Base-by-base conservation (phyloP, 2,329 filamentous ascomycete species). In the Pseudonectria buxi region DNA sequence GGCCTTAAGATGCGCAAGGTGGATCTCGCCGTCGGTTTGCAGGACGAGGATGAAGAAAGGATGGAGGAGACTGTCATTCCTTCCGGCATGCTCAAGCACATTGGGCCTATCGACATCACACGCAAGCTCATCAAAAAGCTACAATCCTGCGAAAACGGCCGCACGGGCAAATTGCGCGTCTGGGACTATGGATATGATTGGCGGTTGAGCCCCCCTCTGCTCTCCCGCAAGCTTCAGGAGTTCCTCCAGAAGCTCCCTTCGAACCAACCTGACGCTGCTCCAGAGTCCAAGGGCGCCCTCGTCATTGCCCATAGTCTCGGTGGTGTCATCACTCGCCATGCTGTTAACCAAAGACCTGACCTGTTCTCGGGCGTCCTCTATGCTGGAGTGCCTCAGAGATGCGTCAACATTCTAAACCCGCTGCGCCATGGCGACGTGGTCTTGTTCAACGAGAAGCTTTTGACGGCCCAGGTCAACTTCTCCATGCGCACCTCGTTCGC, bases 151-250 rank as follows among this genome's bases (percentile, higher is more conserved):
- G 78, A 86, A 10, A 94, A 94, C 51, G 78, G 76, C 2, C 72
- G 75, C 34, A 71, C 67, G 4, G 86, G 86, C 7, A 81, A 74
- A 43, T 65, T 95, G 6, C 73, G 87, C 30, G 74, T 95, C 1
- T 88, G 88, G 68, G 83, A 95, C 50, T 96, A 90, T 54, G 88
- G 89, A 13, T 96, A 95, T 51, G 90, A 96, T 61, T 96, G 90
- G 90, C 75, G 90, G 12, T 66, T 95, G 26, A 92, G 86, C 44
- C 90, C 90, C 1, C 75, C 82, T 51, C 66, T 87, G 1, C 71
- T 92, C 0, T 88, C 84, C 3, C 68, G 71, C 30, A 77, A 77
- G 41, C 65, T 96, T n/a, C 76, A 81, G 25, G 63, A 73, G 13
- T 95, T 86, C 50, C 66, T 96, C 11, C 77, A 84, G 53, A 69